A percentile compares a stretch with the other conserved stretches of the same genome.
These are phyloP conservation scores for Leishmania tarentolae DNA, from an alignment of 208 protist genomes.

Conservation along the genomic window DNA sequence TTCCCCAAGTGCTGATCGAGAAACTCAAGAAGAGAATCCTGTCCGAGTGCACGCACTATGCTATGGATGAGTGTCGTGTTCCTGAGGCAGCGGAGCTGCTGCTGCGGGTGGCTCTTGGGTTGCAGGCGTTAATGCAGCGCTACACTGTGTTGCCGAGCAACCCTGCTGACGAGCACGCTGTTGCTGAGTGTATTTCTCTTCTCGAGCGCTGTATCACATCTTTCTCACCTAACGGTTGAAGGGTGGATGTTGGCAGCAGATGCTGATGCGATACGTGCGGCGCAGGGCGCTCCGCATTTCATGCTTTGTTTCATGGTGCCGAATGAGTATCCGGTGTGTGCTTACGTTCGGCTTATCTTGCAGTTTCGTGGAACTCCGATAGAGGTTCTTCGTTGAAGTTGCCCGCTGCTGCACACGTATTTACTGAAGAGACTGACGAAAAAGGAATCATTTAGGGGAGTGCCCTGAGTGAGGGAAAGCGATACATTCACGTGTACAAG, in stretches of 20 bases:
- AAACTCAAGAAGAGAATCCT: slow-evolving; percentile 51
- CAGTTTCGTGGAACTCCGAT: background rate
- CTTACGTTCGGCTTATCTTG: background rate
- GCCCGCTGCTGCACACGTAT: background rate
- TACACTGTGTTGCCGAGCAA: slow-evolving; percentile 43
- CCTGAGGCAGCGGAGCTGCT: slow-evolving; percentile 13
- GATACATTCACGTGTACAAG: no score
- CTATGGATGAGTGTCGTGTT: slow-evolving; percentile 8
- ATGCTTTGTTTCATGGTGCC: background rate
- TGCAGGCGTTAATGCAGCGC: slow-evolving; percentile 40
- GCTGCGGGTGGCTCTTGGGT: slow-evolving; percentile 26
- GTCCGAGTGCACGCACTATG: slow-evolving; percentile 12
- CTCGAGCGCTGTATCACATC: slow-evolving; percentile 9
- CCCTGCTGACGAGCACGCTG: slow-evolving; percentile 22
- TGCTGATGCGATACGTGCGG: background rate
- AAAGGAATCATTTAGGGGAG: background rate
- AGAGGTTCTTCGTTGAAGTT: background rate
- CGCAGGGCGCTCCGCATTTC: background rate
- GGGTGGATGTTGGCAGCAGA: no score
- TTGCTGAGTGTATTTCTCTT: slow-evolving; percentile 12
- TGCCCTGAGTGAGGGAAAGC: background rate
- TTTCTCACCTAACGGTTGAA: background rate
- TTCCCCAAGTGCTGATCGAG: slow-evolving; percentile 44
- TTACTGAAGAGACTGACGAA: background rate
- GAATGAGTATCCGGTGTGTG: background rate